Base-by-base conservation (phyloP, 495 filamentous ascomycete genomes). In the Podospora appendiculata region DNA sequence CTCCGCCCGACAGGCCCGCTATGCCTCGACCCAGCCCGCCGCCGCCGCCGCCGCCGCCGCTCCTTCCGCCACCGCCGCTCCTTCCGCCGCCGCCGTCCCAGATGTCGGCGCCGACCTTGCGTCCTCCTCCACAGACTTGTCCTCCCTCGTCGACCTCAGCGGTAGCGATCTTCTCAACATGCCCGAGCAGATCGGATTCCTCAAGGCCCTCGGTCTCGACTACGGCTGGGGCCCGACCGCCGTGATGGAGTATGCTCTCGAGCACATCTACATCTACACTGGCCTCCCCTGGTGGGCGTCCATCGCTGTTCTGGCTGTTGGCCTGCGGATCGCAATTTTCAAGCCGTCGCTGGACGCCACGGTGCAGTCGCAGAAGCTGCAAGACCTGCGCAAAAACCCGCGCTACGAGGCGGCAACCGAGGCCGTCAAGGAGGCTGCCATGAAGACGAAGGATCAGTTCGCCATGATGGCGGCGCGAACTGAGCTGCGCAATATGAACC, bases 231-330 rank as follows among this genome's bases (percentile, higher is more conserved):
- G 93, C 18, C 77, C 84, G 3, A 85, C 88, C 0, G 61, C 81
- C 1, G 52, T 79, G 9, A 78, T 93, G 49, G 74, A 96, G 73
- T 88, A 70, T 70, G 4, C 83, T 8, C 68, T 96, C 33, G 93
- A 98, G 70, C 83, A 91, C 61, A 61, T 93, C 46, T 88, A 96
- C 69, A 68, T 96, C 50, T 83, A 74, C 60, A 61, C 64, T 2
- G 89, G 82, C 9, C 65, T 87, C 47, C 87, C 88, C 1, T 96
- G 92, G 93, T 89, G 88, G 83, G 80, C 69, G 7, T 81, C 87
- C 52, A 85, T 96, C 48, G 60, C 81, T 11, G 59, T 78, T 7
- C 74, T 83, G 0, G 82, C 87, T 36, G 3, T 90, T 0, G 35
- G 77, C n/a, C 63, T 89, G 55, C 83, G 92, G 44, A n/a, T 76